Percentiles rank a stretch among this genome's conserved stretches.
These are phyloP conservation scores for Scenedesmus sp. DNA, from an alignment of 163 green algal genomes.

Conservation along the genomic window DNA sequence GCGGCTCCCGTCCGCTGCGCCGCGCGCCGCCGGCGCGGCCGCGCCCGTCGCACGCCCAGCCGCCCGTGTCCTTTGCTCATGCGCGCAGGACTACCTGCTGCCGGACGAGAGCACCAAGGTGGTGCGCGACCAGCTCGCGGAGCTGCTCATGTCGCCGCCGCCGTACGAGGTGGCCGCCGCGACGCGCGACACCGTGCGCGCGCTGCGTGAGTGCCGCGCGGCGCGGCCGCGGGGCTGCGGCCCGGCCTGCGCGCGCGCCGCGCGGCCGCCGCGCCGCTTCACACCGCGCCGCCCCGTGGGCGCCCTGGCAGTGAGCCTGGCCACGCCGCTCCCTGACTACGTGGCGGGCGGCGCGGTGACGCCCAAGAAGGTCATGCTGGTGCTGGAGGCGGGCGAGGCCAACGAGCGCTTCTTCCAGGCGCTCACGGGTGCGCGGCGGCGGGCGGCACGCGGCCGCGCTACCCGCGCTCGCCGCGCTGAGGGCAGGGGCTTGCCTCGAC, in stretches of 20 bases:
- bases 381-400: not conserved
- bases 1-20: no score
- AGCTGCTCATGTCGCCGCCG: not conserved
- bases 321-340: no score
- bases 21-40: no score
- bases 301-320: not conserved
- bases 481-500: no score
- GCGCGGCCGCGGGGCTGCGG: not conserved
- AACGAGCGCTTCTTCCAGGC: constrained; percentile 9
- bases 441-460: no score
- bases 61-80: no score
- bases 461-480: no score
- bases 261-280: no score
- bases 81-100: constrained; percentile 7
- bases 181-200: not conserved
- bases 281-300: no score
- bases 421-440: not conserved
- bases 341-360: not conserved
- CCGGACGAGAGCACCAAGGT: not conserved
- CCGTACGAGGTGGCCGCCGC: constrained; percentile 23
- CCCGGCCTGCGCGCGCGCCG: no score
- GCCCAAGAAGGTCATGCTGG: constrained; percentile 2
- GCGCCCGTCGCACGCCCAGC: no score
- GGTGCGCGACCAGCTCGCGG: not conserved
- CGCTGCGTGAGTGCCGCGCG: not conserved